phyloP scores from a whole-genome alignment of 176 grass and related monocot species.

The Aegilops speltoides region DNA sequence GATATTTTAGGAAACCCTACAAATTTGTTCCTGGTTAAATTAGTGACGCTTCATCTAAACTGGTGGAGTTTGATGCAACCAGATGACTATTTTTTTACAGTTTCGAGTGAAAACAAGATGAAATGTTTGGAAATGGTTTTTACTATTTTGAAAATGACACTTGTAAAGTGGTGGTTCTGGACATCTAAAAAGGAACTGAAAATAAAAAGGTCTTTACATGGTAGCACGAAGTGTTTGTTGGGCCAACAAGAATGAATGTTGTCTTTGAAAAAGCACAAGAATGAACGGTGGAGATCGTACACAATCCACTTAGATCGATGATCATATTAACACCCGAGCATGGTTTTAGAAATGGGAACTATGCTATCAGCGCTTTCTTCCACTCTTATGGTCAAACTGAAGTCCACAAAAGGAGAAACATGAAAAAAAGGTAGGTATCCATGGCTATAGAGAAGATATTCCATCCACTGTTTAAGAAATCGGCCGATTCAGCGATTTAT shows the following conservation, averaged over 20 bases:
- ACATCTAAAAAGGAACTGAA: background rate
- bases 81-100: background rate
- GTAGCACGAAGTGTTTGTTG: too few species aligned
- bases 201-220: background rate
- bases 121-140: background rate
- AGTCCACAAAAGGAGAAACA: background rate
- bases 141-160: background rate
- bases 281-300: too few species aligned
- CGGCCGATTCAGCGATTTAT: too few species aligned
- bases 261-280: too few species aligned
- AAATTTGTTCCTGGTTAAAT: background rate
- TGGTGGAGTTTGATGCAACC: background rate
- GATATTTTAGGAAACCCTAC: background rate
- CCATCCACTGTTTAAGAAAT: too few species aligned
- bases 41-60: background rate
- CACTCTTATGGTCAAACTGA: background rate
- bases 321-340: background rate
- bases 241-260: background rate
- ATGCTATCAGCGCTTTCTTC: background rate
- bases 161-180: background rate
- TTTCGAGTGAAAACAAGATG: background rate
- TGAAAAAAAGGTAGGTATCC: background rate
- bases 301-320: background rate
- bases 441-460: slow-evolving; percentile 30
- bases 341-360: background rate